Evolutionary conservation across 805 yeast species (phyloP), one percentile per base, ranked within the genome.

Genomic region (Saccharomycopsis guyanensis): DNA sequence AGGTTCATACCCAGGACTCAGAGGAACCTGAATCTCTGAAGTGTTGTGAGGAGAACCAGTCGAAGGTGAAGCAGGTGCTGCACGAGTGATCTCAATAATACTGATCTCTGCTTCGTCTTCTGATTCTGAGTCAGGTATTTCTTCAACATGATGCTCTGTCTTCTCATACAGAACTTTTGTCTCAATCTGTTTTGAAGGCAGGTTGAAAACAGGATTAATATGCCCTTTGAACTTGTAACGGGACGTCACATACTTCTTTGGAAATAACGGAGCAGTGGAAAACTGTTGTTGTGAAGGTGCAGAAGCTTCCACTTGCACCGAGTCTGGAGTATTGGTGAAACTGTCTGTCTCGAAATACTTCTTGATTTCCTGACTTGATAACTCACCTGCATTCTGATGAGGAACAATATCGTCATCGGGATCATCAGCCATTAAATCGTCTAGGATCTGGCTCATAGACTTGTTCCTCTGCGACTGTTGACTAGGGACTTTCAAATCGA

Each of bases 141-240:
- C 51, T 8, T 38, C 27, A 4, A 41, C 39, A n/a, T 36, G 47
- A 4, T 15, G 34, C 13, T 16, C 15, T 23, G 45, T 19, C 18
- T 23, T 42, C 37, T 37, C 33, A 24, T 39, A 42, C 20, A 56
- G 45, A 52, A 55, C 20, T 49, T 36, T 32, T 37, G 51, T 22
- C 42, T 54, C 16, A 51, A 49, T 45, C 55, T 59, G 6, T 51
- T 56, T 24, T 24, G 40, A 47, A 13, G 53, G 52, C 2, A 42
- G 24, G 22, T 36, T 19, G 29, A 41, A 42, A 12, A 42, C 37
- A n/a, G 37, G 34, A n/a, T 42, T 20, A 4, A 50, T 13, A 13
- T 18, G 7, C 2, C 53, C 53, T 24, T 43, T 44, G n/a, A 47
- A 47, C 46, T 55, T 39, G 51, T 47, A 39, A 52, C 43, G 4